Evolutionary conservation across 2,329 filamentous ascomycete species (phyloP).

Genomic region (Pestalotiopsis fici): DNA sequence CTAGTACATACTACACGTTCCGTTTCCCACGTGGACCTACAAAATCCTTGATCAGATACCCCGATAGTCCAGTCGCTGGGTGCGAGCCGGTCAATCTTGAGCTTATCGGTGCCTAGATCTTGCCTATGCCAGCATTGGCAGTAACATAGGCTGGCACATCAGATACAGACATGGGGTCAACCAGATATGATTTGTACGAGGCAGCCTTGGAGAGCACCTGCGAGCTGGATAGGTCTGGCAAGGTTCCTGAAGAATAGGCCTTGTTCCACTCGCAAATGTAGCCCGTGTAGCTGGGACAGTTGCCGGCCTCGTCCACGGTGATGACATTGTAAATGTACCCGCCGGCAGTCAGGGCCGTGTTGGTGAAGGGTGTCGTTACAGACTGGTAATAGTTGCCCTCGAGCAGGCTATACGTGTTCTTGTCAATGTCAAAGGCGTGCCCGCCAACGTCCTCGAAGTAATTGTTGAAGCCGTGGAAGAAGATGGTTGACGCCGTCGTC

Average conservation of each 20-base stretch:
- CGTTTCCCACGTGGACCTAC: no score
- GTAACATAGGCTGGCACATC: no score
- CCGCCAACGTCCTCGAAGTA: slow-evolving; percentile 28
- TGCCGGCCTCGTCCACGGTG: not conserved
- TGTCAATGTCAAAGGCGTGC: not conserved
- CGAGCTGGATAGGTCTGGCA: not conserved
- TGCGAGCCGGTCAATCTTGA: no score
- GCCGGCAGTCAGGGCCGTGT: not conserved
- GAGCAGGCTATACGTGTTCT: not conserved
- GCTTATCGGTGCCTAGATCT: no score
- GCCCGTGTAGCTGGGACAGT: not conserved
- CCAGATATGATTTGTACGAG: not conserved
- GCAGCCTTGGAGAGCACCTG: not conserved
- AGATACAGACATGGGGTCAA: no score
- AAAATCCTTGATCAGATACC: no score
- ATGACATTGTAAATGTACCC: no score
- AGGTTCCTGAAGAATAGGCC: not conserved
- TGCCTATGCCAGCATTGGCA: no score
- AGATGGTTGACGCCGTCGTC: slow-evolving; percentile 7
- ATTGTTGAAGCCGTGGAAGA: slow-evolving; percentile 42
- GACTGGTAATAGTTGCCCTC: not conserved
- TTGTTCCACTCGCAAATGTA: not conserved
- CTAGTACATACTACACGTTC: no score
- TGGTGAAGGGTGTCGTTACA: not conserved
- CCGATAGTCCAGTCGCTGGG: no score